phyloP scores from a whole-genome alignment of 2,329 filamentous ascomycete species.

The Pseudogymnoascus sp. region DNA sequence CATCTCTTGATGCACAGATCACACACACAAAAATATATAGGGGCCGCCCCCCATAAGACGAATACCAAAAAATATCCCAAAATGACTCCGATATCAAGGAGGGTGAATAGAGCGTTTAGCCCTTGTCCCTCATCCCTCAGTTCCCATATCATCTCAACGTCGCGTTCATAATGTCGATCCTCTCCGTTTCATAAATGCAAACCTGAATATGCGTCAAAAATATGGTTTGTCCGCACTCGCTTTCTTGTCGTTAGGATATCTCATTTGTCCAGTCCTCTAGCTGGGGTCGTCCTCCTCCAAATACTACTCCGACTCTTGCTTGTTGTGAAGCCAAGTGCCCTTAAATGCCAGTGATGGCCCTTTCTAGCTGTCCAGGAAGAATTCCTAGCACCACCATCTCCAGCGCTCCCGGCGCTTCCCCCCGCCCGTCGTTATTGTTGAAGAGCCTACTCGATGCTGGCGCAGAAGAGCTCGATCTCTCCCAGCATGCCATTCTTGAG shows the following conservation, averaged over 20 bases:
- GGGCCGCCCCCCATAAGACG: background rate
- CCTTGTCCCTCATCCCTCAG: background rate
- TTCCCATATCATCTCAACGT: slow-evolving; percentile 7
- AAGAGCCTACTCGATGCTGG: slow-evolving; percentile 34
- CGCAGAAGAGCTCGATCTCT: slow-evolving; percentile 83
- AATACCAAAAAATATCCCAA: background rate
- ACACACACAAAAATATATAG: background rate
- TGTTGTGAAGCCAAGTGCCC: slow-evolving; percentile 1
- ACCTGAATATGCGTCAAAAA: background rate
- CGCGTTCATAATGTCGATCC: slow-evolving; percentile 8
- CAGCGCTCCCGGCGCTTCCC: slow-evolving; percentile 1
- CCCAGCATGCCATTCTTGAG: slow-evolving; percentile 63
- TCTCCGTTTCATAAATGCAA: background rate
- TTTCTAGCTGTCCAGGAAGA: slow-evolving; percentile 3
- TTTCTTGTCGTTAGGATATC: background rate
- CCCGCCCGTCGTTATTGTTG: background rate
- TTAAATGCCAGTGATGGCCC: background rate
- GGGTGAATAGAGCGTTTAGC: background rate
- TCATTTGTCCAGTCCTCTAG: background rate
- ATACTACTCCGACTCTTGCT: slow-evolving; percentile 5
- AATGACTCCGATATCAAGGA: slow-evolving; percentile 7
- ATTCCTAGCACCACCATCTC: background rate
- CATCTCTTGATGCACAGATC: background rate
- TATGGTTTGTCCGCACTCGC: background rate
- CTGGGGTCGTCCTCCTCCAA: background rate